Conservation (phyloP, 257 asterid genomes). For the Knoxia roxburghii region DNA sequence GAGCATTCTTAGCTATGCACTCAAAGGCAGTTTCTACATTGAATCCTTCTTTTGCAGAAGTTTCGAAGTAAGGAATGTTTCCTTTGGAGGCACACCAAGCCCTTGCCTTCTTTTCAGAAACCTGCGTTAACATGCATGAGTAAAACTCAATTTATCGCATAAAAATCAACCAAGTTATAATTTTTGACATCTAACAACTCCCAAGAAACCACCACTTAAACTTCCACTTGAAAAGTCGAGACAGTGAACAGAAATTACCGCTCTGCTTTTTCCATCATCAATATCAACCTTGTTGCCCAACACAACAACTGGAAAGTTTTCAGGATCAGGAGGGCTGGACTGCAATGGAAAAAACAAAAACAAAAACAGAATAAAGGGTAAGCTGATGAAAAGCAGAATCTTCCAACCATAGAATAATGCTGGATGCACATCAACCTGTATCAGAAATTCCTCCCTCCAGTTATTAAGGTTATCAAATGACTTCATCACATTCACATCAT, state of each 20-base stretch:
- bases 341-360: conserved; percentile 30
- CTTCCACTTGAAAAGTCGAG: no score
- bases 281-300: conserved; percentile 92
- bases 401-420: not conserved
- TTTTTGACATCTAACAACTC: no score
- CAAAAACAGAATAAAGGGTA: not conserved
- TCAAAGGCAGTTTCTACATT: conserved; percentile 94
- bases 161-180: conserved; percentile 3
- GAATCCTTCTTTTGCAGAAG: conserved; percentile 95
- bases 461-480: conserved; percentile 90
- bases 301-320: conserved; percentile 95
- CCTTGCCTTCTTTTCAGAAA: conserved; percentile 96
- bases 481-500: conserved; percentile 89
- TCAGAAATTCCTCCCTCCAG: conserved; percentile 96
- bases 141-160: no score
- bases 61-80: conserved; percentile 93
- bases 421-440: conserved; percentile 50
- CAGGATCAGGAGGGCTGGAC: conserved; percentile 98
- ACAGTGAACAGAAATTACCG: conserved; percentile 45
- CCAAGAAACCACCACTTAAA: no score
- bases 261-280: conserved; percentile 96
- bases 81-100: conserved; percentile 99
- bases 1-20: conserved; percentile 86
- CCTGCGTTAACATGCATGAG: no score
- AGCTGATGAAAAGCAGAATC: not conserved